Percentiles rank a stretch among this genome's conserved stretches.
Evolutionary conservation across 257 asterid species (phyloP).

Genomic region (Jasminum sambac): DNA sequence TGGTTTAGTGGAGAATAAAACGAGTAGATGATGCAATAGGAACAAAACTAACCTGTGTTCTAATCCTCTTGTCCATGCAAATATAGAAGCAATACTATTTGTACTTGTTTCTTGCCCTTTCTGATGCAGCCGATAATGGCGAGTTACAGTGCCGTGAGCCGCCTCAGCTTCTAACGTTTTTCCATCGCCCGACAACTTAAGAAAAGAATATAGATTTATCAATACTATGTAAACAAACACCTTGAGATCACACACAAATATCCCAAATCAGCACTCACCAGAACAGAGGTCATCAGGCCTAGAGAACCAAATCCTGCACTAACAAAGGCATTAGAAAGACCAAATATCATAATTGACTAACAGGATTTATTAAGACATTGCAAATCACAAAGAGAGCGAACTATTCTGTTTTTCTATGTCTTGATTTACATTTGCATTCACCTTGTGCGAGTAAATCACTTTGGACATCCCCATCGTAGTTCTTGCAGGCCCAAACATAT

Average conservation of each 20-base stretch:
- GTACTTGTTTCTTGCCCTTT: slow-evolving; percentile 97
- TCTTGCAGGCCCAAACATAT: slow-evolving; percentile 97
- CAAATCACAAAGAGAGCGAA: background rate
- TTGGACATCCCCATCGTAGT: slow-evolving; percentile 95
- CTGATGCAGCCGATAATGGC: slow-evolving; percentile 82
- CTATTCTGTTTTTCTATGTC: slow-evolving; percentile 4
- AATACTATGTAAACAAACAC: slow-evolving; percentile 5
- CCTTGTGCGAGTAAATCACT: slow-evolving; percentile 99
- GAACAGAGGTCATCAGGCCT: slow-evolving; percentile 89
- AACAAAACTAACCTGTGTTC: slow-evolving; percentile 62
- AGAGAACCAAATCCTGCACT: slow-evolving; percentile 88
- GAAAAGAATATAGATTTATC: background rate
- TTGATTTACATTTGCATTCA: slow-evolving; percentile 29
- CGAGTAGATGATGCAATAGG: background rate
- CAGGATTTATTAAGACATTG: background rate
- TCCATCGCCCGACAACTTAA: slow-evolving; percentile 90
- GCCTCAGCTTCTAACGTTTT: slow-evolving; percentile 94
- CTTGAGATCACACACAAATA: background rate
- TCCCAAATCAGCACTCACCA: slow-evolving; percentile 48
- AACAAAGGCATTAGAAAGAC: background rate
- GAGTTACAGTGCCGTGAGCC: slow-evolving; percentile 96
- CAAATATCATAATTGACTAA: background rate
- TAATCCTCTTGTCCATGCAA: slow-evolving; percentile 93
- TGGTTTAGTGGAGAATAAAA: slow-evolving; percentile 6
- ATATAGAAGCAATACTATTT: slow-evolving; percentile 89